These are phyloP conservation scores for Cornus controversa DNA, from an alignment of 148 eudicot species.

Conservation along the genomic window DNA sequence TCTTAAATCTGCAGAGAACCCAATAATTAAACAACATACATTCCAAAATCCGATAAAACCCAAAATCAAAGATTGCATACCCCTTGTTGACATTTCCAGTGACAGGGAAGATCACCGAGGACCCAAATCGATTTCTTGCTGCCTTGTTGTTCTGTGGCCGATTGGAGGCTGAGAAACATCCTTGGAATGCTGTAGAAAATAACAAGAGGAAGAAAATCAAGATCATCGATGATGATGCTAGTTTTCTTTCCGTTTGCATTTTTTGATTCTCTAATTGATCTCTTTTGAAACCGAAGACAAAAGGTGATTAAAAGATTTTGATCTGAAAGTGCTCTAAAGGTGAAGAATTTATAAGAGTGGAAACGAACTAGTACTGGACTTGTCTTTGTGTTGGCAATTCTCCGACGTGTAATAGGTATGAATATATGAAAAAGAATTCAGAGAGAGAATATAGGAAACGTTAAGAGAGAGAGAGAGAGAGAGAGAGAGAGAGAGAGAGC, in stretches of 20 bases:
- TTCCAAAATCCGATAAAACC: background rate
- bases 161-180: constrained; percentile 20
- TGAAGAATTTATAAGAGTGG: background rate
- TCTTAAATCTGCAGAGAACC: background rate
- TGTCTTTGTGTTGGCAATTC: background rate
- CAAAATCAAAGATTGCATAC: constrained; percentile 31
- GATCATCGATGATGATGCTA: background rate
- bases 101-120: constrained; percentile 62
- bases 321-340: background rate
- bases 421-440: no score
- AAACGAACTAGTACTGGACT: background rate
- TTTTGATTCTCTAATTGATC: background rate
- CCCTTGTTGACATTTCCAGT: constrained; percentile 76
- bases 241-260: background rate
- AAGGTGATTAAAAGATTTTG: background rate
- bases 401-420: no score
- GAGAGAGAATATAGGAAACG: background rate
- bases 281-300: background rate
- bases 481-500: no score
- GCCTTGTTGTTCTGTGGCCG: constrained; percentile 3
- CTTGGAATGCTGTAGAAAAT: constrained; percentile 8
- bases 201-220: background rate
- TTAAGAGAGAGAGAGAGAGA: background rate
- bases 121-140: constrained; percentile 14
- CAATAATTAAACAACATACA: background rate